Evolutionary conservation across 1,139 yeast species (phyloP), one percentile per base, ranked within the genome.

Genomic region (Yamadazyma songkhlaensis): DNA sequence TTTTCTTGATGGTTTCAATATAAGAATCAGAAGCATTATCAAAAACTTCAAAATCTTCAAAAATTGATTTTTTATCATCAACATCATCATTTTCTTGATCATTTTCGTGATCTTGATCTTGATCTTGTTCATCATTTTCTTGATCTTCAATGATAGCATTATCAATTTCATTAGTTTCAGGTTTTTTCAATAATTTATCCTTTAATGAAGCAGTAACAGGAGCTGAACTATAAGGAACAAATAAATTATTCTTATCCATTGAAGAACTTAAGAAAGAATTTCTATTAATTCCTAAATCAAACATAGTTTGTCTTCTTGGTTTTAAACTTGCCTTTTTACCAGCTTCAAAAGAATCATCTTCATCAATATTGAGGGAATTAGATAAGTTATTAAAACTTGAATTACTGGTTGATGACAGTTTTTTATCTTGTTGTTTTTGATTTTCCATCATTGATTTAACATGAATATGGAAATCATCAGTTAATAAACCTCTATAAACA

Each of bases 401-500:
- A 10, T 8, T 9, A 31, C n/a, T 28, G 29, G 23, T 15, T 24
- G 22, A 11, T 15, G n/a, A n/a, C n/a, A n/a, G 12, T 15, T 38
- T 35, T 35, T 35, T 29, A 15, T 47, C 48, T 32, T 46, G 47
- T 37, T 50, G 54, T 42, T 64, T 66, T 40, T 62, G 66, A 38
- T 48, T 53, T 38, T 68, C 72, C 70, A 65, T 61, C 43, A 81
- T 77, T 46, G 72, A 74, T 40, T 77, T 76, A 9, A 84, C 89
- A 52, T 81, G 86, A 31, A 79, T 59, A 50, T 81, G 83, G 60
- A 81, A 84, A 54, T 84, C 89, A 11, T 79, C 72, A 23, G 92
- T 77, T 45, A 84, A 66, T 31, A 83, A 64, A 25, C 94, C 95
- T 52, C 92, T 77, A 59, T 84, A 85, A 34, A 84, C 89, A 53